Evolutionary conservation across 306 rosid species (phyloP).

Genomic region (Vicia faba): DNA sequence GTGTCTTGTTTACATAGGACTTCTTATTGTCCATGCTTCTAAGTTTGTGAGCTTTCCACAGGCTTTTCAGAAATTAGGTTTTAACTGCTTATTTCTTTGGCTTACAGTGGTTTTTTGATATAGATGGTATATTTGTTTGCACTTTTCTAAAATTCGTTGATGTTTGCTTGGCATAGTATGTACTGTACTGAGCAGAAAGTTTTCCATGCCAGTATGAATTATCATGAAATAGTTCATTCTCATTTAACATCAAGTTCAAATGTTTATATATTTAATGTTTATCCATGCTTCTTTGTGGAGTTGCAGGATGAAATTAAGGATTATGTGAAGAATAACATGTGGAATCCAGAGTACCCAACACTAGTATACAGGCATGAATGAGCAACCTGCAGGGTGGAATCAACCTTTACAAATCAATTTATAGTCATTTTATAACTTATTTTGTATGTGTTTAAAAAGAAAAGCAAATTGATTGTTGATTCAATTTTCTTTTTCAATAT

Average conservation of each 20-base stretch:
- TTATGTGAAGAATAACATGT: slow-evolving; percentile 75
- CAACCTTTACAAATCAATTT: slow-evolving; percentile 4
- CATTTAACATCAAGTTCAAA: slow-evolving; percentile 11
- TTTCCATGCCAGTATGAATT: background rate
- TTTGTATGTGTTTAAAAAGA: background rate
- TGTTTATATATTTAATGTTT: background rate
- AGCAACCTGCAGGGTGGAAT: slow-evolving; percentile 33
- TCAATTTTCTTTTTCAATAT: background rate
- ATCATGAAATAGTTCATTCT: slow-evolving; percentile 28
- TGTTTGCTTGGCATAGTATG: no score
- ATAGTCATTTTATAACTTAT: slow-evolving; percentile 13
- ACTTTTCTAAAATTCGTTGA: no score
- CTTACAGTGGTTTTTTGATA: background rate
- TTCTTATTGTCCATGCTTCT: slow-evolving; percentile 4
- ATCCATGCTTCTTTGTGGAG: slow-evolving; percentile 19
- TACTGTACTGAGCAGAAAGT: background rate
- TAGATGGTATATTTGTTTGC: no score
- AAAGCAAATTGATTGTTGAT: slow-evolving; percentile 2
- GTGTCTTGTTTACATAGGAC: background rate
- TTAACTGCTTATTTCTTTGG: slow-evolving; percentile 13
- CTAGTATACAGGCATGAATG: slow-evolving; percentile 75
- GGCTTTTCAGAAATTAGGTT: background rate
- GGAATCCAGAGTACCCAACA: slow-evolving; percentile 89
- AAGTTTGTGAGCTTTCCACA: background rate
- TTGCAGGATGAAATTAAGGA: slow-evolving; percentile 75